phyloP scores from a whole-genome alignment of 2,329 filamentous ascomycete species.

The Diplodia scrobiculata region DNA sequence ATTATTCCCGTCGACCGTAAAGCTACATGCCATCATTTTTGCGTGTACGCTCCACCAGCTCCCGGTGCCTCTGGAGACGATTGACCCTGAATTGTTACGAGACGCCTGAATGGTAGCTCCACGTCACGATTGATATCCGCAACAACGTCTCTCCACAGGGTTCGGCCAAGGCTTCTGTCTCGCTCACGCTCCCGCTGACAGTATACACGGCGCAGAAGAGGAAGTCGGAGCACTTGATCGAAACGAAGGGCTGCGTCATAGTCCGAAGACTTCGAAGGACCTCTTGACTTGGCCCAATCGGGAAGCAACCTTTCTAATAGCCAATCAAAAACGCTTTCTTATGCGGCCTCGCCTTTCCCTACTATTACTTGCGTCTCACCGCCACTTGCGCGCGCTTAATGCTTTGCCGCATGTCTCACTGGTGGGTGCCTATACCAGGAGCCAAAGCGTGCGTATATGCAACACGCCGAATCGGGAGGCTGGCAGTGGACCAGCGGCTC shows the following conservation, averaged over 20 bases:
- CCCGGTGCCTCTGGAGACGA: not conserved
- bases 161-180: not conserved
- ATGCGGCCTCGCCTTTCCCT: not conserved
- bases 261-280: no score
- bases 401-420: not conserved
- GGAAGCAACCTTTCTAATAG: not conserved
- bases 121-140: not conserved
- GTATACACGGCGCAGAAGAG: not conserved
- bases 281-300: not conserved
- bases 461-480: not conserved
- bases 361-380: not conserved
- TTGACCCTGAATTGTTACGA: not conserved
- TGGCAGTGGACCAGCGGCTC: not conserved
- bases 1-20: not conserved
- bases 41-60: not conserved
- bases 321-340: not conserved
- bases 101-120: not conserved
- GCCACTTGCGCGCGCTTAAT: conserved; percentile 6
- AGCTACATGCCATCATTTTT: not conserved
- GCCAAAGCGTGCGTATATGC: not conserved
- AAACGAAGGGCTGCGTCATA: not conserved
- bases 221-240: not conserved
- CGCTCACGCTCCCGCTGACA: not conserved
- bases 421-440: no score
- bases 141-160: no score